These are phyloP conservation scores for Cystobasidium onofrii DNA, from an alignment of 768 basidiomycete species.

Conservation along the genomic window DNA sequence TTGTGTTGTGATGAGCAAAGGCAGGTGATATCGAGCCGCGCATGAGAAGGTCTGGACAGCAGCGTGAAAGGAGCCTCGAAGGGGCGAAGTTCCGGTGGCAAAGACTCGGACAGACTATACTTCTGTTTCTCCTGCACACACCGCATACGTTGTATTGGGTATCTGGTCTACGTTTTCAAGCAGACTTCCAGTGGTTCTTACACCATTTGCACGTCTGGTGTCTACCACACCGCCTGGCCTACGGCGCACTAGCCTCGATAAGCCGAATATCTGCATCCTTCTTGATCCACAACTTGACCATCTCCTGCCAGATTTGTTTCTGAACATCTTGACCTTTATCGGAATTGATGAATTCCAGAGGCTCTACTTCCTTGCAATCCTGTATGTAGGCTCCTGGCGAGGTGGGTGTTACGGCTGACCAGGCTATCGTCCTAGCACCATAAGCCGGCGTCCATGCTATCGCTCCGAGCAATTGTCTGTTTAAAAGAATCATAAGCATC, in stretches of 20 bases:
- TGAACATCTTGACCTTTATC: background rate
- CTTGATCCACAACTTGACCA: conserved; percentile 14
- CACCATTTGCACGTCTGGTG: too few species aligned
- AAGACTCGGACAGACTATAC: too few species aligned
- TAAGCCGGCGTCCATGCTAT: background rate
- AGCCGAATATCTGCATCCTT: conserved; percentile 4
- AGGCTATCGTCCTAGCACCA: conserved; percentile 1
- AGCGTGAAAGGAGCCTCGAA: background rate
- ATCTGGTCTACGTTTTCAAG: too few species aligned
- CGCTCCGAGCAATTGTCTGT: background rate
- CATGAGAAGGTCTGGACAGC: background rate
- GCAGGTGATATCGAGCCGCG: too few species aligned
- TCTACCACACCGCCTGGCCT: too few species aligned
- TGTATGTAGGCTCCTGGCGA: background rate
- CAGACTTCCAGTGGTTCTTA: too few species aligned
- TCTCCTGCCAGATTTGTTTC: conserved; percentile 1
- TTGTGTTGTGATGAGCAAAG: background rate
- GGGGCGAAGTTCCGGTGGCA: too few species aligned
- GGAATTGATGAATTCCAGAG: background rate
- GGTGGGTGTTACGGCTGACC: background rate
- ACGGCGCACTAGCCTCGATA: conserved; percentile 14
- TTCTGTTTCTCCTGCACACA: too few species aligned
- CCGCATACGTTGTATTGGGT: too few species aligned
- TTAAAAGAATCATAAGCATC: background rate
- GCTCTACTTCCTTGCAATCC: conserved; percentile 6